A percentile compares a stretch with the other conserved stretches of the same genome.
phyloP scores from a whole-genome alignment of 2,329 filamentous ascomycete species.

The Fusarium zealandicum region DNA sequence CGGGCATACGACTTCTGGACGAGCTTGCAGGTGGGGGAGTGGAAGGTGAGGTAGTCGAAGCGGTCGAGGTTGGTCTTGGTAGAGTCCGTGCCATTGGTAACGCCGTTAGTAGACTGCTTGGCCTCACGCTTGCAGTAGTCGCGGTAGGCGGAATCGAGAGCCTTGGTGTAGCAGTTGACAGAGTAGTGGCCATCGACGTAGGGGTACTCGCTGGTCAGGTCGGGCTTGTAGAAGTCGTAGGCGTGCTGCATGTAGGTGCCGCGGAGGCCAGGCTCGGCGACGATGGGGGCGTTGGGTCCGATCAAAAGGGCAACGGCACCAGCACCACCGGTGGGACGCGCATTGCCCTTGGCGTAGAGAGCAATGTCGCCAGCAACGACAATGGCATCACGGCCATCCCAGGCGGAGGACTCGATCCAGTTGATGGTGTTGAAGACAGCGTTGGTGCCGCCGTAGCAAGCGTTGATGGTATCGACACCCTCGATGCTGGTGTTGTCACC shows the following conservation, averaged over 20 bases:
- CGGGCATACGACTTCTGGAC: slow-evolving; percentile 86
- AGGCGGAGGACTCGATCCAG: slow-evolving; percentile 86
- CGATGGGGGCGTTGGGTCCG: slow-evolving; percentile 78
- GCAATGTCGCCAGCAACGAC: slow-evolving; percentile 85
- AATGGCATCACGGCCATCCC: slow-evolving; percentile 83
- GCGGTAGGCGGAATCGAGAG: slow-evolving; percentile 81
- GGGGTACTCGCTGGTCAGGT: slow-evolving; percentile 86
- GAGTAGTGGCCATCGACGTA: slow-evolving; percentile 87
- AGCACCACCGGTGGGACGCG: slow-evolving; percentile 81
- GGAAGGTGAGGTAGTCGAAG: slow-evolving; percentile 85
- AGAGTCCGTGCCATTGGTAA: slow-evolving; percentile 53
- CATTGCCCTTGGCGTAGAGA: slow-evolving; percentile 83
- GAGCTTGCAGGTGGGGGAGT: slow-evolving; percentile 86
- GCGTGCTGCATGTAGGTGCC: slow-evolving; percentile 83
- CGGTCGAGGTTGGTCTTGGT: slow-evolving; percentile 74
- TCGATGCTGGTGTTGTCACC: slow-evolving; percentile 84
- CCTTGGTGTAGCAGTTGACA: slow-evolving; percentile 80
- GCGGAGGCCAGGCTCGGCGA: slow-evolving; percentile 79
- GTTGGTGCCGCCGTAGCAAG: slow-evolving; percentile 87
- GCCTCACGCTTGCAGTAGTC: slow-evolving; percentile 79
- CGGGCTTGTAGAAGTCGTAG: slow-evolving; percentile 92
- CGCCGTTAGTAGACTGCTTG: slow-evolving; percentile 61
- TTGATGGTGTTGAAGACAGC: slow-evolving; percentile 84
- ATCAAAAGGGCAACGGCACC: slow-evolving; percentile 81
- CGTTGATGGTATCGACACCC: slow-evolving; percentile 83